phyloP scores from a whole-genome alignment of 2,329 filamentous ascomycete species.

The Pseudocercospora vitis region DNA sequence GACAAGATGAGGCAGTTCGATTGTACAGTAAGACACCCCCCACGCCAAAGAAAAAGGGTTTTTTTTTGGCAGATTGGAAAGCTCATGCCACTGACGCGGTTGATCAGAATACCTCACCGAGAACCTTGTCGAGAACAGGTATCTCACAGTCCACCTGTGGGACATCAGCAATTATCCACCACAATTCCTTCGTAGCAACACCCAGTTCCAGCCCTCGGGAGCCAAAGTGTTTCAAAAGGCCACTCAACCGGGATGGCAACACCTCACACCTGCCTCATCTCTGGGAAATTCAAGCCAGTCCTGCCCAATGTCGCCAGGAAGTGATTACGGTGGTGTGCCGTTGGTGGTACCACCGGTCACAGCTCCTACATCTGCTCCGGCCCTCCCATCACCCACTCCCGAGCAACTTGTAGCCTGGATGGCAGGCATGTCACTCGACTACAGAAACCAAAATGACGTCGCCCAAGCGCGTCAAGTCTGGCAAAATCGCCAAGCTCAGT shows the following conservation, averaged over 20 bases:
- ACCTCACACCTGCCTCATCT: constrained; percentile 16
- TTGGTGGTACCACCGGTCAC: background rate
- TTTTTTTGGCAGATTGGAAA: no score
- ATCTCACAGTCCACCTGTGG: constrained; percentile 33
- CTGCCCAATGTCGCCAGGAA: constrained; percentile 3
- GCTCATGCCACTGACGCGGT: constrained; percentile 5
- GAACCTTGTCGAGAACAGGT: constrained; percentile 25
- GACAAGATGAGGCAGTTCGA: constrained; percentile 29
- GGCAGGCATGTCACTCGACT: constrained; percentile 13
- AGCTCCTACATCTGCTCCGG: constrained; percentile 1
- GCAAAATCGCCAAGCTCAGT: constrained; percentile 9
- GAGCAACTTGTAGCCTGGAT: constrained; percentile 17
- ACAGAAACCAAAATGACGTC: constrained; percentile 10
- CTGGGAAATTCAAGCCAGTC: constrained; percentile 5
- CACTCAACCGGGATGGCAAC: constrained; percentile 25
- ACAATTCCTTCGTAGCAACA: constrained; percentile 28
- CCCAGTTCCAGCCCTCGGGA: constrained; percentile 16
- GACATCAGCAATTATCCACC: constrained; percentile 27
- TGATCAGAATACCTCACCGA: constrained; percentile 30
- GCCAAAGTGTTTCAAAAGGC: constrained; percentile 22
- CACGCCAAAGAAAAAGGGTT: no score
- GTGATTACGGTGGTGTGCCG: no score
- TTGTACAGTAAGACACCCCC: constrained; percentile 32
- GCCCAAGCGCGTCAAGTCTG: constrained; percentile 11
- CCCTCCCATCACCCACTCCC: background rate